Conservation (phyloP, 1,284 basidiomycete species). For the Melampsora larici-populina region DNA sequence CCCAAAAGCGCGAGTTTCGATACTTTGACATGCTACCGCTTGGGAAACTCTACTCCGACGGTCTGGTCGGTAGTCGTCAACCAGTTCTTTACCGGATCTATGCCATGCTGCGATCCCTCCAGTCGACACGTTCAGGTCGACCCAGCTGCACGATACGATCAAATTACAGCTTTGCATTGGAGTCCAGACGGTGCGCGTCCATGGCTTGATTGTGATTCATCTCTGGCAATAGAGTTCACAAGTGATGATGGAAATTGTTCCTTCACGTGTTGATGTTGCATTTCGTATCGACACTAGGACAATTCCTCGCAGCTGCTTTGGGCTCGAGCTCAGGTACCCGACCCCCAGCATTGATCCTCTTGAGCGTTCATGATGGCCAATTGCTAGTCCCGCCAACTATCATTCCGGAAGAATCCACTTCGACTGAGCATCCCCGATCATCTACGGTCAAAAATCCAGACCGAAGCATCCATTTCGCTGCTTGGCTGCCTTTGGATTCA, state of each 20-base stretch:
- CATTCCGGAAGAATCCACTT: conserved; percentile 4
- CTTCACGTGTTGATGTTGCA: background rate
- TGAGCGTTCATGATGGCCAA: conserved; percentile 39
- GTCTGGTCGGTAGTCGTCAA: conserved; percentile 35
- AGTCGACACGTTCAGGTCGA: conserved; percentile 21
- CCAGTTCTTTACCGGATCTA: conserved; percentile 19
- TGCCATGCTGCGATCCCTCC: conserved; percentile 21
- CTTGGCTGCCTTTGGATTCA: conserved; percentile 22
- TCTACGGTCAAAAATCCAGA: background rate
- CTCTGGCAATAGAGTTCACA: too few relatives aligned
- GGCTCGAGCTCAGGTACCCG: conserved; percentile 11
- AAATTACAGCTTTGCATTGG: conserved; percentile 37
- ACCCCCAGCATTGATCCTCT: conserved; percentile 25
- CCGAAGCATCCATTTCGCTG: conserved; percentile 2
- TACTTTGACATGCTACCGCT: conserved; percentile 24
- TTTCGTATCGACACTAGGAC: background rate
- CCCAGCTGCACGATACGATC: conserved; percentile 21
- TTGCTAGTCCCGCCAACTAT: conserved; percentile 25
- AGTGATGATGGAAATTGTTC: background rate
- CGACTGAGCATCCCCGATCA: background rate
- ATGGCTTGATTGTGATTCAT: background rate
- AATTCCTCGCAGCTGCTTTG: conserved; percentile 26
- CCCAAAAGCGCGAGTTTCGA: conserved; percentile 7
- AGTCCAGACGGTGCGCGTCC: conserved; percentile 35
- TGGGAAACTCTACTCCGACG: conserved; percentile 20